Evolutionary conservation across 2,329 filamentous ascomycete species (phyloP).

Genomic region (Cladosporium oxysporum): DNA sequence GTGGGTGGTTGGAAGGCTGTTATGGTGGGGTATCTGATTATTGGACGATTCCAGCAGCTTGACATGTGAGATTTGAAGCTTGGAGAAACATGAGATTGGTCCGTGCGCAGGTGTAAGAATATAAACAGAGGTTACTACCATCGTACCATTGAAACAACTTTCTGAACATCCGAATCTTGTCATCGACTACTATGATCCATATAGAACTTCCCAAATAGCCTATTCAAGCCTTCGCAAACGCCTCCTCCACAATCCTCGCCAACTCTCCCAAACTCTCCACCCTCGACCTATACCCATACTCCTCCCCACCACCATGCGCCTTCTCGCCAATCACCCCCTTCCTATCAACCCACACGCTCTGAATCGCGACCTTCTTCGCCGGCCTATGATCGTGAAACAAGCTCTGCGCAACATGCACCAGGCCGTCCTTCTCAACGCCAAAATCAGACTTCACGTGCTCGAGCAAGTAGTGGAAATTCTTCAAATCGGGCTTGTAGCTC

Average conservation of each 20-base stretch:
- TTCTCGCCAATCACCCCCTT: conserved; percentile 51
- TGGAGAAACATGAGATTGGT: background rate
- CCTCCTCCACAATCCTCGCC: conserved; percentile 57
- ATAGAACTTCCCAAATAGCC: background rate
- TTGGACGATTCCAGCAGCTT: background rate
- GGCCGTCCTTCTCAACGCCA: conserved; percentile 56
- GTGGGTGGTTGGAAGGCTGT: background rate
- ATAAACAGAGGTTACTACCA: background rate
- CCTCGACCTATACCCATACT: conserved; percentile 60
- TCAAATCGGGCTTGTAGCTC: conserved; percentile 66
- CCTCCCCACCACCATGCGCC: conserved; percentile 37
- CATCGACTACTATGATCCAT: too few relatives aligned
- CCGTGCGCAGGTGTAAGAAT: background rate
- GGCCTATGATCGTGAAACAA: conserved; percentile 68
- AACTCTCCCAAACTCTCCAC: conserved; percentile 63
- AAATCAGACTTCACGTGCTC: conserved; percentile 55
- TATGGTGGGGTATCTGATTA: conserved; percentile 1
- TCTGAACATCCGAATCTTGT: too few relatives aligned
- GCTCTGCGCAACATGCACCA: conserved; percentile 70
- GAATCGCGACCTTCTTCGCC: conserved; percentile 60
- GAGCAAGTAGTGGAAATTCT: conserved; percentile 69
- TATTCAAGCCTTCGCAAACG: conserved; percentile 24
- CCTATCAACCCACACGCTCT: conserved; percentile 66
- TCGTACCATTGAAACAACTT: too few relatives aligned
- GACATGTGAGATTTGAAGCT: conserved; percentile 11